Evolutionary conservation across 345 rosid genomes (phyloP), one percentile per base, ranked within the genome.

Genomic region (Eucalyptus melliodora): DNA sequence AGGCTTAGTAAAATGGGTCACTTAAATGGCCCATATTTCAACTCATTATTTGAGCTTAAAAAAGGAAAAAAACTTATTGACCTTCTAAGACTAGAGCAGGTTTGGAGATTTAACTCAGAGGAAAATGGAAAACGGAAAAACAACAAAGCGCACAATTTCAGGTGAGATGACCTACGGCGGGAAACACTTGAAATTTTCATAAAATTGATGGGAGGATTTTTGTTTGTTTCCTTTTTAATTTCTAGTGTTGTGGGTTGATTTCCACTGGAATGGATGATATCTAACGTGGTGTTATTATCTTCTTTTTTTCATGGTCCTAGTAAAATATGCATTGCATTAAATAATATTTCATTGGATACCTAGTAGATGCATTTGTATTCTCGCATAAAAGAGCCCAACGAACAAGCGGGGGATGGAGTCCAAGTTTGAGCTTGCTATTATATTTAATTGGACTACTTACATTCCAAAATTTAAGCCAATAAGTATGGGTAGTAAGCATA

Each of bases 291-390:
- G 0, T 65, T 65, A n/a, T 65, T 0, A n/a, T 65, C 77, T 15
- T 65, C 26, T 2, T 27, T 27, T 15, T n/a, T 30, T n/a, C 4
- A 4, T 15, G 2, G 37, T 8, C 10, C 1, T 0, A 65, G 34
- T 16, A n/a, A 65, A 65, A n/a, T 65, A n/a, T 65, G 77, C 77
- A 30, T 65, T 65, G 77, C 16, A 65, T 27, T 65, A n/a, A 65
- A 30, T 0, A 65, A 65, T n/a, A n/a, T 15, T 65, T n/a, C 77
- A n/a, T 3, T 1, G 37, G 3, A n/a, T 65, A n/a, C 37, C 17
- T 14, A 62, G 69, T 62, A 62, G 69, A 62, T 30, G 69, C 30
- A 62, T 62, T n/a, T 14, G 7, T 27, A 27, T 62, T 27, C 69
- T 27, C 2, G 34, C 34, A 62, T 62, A 62, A 62, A 27, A 62